Evolutionary conservation across 768 basidiomycete genomes (phyloP), one percentile per base, ranked within the genome.

Genomic region (Antrodiella citrinella): DNA sequence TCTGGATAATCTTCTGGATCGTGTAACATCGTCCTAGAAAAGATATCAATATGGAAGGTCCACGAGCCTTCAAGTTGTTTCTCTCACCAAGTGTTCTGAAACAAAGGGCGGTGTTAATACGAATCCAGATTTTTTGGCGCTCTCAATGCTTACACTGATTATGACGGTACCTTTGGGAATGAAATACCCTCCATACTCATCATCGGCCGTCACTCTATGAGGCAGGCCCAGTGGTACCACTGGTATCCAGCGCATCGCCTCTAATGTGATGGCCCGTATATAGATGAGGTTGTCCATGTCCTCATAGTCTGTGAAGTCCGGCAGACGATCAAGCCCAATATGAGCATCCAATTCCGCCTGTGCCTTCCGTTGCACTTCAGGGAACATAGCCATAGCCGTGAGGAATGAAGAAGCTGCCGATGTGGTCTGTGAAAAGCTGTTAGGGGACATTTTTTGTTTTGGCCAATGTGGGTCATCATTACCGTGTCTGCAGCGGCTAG

Each of bases 21-120:
- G 24, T 58, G 54, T 15, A 58, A 54, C 25, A 66, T 65, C 3
- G 54, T 54, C 64, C 65, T 62, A 13, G 23, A 15, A 35, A 35
- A 35, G 30, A 35, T 35, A 35, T 15, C 7, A 35, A 35, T 7
- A 35, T 7, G 15, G 15, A 35, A 35, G 30, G n/a, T n/a, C n/a
- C n/a, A n/a, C n/a, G n/a, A n/a, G n/a, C n/a, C n/a, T n/a, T n/a
- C n/a, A n/a, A n/a, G n/a, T n/a, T n/a, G n/a, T n/a, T n/a, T n/a
- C n/a, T n/a, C n/a, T n/a, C n/a, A n/a, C n/a, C n/a, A n/a, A n/a
- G n/a, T n/a, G n/a, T n/a, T n/a, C n/a, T n/a, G n/a, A n/a, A n/a
- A n/a, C n/a, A n/a, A n/a, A n/a, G n/a, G n/a, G n/a, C n/a, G n/a
- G n/a, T n/a, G n/a, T n/a, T n/a, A n/a, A n/a, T n/a, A n/a, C n/a